Conservation (phyloP, 139 green algal genomes). For the Chlorella sp. region DNA sequence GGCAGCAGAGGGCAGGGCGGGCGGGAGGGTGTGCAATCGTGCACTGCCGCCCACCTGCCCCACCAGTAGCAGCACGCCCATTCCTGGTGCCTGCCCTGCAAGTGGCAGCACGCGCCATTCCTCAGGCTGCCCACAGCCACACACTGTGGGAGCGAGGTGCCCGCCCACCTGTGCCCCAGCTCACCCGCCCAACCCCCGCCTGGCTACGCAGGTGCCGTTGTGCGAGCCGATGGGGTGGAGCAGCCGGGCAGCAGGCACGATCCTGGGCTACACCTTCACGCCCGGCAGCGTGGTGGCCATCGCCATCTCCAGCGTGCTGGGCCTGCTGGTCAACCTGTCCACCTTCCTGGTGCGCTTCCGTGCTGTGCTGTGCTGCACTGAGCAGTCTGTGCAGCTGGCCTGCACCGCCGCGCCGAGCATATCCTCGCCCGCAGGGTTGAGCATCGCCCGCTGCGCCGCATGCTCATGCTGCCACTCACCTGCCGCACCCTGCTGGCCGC, state of each 20-base stretch:
- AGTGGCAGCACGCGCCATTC: no score
- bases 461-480: not conserved
- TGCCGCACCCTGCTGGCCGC: not conserved
- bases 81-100: no score
- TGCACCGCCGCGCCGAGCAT: no score
- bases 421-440: no score
- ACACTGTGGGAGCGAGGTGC: no score
- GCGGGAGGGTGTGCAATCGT: no score
- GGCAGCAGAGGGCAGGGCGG: no score
- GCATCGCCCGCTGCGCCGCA: not conserved
- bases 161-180: conserved; percentile 27
- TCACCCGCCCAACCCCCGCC: not conserved
- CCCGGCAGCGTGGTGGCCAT: conserved; percentile 69
- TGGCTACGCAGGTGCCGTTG: conserved; percentile 54
- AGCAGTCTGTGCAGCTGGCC: not conserved
- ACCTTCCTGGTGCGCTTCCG: conserved; percentile 82
- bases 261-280: conserved; percentile 73
- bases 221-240: conserved; percentile 79
- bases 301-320: conserved; percentile 75
- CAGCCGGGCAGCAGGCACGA: conserved; percentile 40
- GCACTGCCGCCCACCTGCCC: no score
- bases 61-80: no score
- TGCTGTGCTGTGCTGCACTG: not conserved
- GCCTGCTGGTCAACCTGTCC: conserved; percentile 87
- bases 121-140: no score